These are phyloP conservation scores for Macroventuria anomochaeta DNA, from an alignment of 2,329 filamentous ascomycete genomes.

Conservation along the genomic window DNA sequence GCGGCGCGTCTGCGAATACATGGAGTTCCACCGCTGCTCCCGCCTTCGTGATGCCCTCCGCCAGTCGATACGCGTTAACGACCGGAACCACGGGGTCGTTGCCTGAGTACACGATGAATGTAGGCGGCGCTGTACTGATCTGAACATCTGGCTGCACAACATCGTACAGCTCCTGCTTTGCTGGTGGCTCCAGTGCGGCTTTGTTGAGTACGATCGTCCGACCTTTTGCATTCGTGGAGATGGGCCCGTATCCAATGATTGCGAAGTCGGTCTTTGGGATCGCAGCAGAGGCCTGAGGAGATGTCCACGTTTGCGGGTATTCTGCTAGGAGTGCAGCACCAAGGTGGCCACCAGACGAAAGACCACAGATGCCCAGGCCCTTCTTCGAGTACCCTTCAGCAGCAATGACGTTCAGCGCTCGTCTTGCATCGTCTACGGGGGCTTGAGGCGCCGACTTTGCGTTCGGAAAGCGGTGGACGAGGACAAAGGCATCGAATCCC, in stretches of 20 bases:
- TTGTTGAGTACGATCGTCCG: conserved; percentile 24
- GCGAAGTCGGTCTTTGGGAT: conserved; percentile 21
- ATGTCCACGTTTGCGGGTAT: conserved; percentile 20
- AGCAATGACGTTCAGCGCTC: conserved; percentile 16
- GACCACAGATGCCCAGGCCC: conserved; percentile 22
- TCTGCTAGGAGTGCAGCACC: conserved; percentile 22
- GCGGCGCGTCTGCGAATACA: conserved; percentile 30
- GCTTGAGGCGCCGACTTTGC: conserved; percentile 19
- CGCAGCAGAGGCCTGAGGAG: neutral
- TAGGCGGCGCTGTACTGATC: conserved; percentile 15
- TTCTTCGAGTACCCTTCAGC: conserved; percentile 1
- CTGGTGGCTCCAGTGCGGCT: conserved; percentile 18
- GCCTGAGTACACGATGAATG: conserved; percentile 28
- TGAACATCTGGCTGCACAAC: conserved; percentile 29
- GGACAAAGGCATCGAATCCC: conserved; percentile 27
- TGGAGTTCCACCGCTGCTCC: conserved; percentile 25
- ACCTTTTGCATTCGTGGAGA: conserved; percentile 29
- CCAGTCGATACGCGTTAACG: conserved; percentile 26
- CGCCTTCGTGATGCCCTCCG: conserved; percentile 17
- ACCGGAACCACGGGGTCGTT: conserved; percentile 28
- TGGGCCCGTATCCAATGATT: conserved; percentile 29
- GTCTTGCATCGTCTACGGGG: conserved; percentile 25
- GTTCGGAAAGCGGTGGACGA: conserved; percentile 29
- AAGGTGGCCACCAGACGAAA: conserved; percentile 29
- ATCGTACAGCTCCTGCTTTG: conserved; percentile 30